Base-by-base conservation (phyloP, 2,329 filamentous ascomycete genomes). In the Aspergillus phoenicis region DNA sequence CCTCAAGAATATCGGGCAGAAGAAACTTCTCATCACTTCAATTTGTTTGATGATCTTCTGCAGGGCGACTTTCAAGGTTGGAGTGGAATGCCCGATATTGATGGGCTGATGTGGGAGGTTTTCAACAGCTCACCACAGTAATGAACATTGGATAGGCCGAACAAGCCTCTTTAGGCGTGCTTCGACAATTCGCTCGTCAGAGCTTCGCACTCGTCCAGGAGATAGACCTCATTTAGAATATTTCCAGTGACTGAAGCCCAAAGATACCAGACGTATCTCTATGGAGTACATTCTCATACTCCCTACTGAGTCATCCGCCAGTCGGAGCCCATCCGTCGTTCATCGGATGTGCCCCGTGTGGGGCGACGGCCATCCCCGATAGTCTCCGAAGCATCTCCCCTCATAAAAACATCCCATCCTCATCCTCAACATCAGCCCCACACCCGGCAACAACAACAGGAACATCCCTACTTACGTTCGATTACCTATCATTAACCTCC, bases 101-200 rank as follows among this genome's bases (percentile, higher is more conserved):
- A 73, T 55, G 66, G 65, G 38, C 62, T 73, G 8, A 71, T 74
- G 64, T 70, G 70, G 62, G 71, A 72, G 24, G 55, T 73, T 4
- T 70, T 73, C 52, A 63, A 59, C 17, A 58, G 15, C 36, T 57
- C 54, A 0, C 47, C 47, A 11, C 47, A 51, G 26, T 20, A 20
- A 20, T 20, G 20, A 20, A 2, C 20, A 20, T 20, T 20, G 20
- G 20, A 20, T 20, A 20, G 20, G 20, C 20, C 20, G 17, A n/a
- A 20, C n/a, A 43, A 10, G 5, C 7, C 5, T 17, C 0, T 26
- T 47, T 22, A 26, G 22, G 10, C 0, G 4, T 43, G 39, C 33
- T 5, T 1, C 5, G 11, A 36, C 5, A 13, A 13, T 5, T 4
- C 11, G 5, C 11, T 3, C 33, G 5, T 15, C 11, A 13, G 5